Conservation (phyloP, 441 rosid species). For the Eugenia klotzschiana region DNA sequence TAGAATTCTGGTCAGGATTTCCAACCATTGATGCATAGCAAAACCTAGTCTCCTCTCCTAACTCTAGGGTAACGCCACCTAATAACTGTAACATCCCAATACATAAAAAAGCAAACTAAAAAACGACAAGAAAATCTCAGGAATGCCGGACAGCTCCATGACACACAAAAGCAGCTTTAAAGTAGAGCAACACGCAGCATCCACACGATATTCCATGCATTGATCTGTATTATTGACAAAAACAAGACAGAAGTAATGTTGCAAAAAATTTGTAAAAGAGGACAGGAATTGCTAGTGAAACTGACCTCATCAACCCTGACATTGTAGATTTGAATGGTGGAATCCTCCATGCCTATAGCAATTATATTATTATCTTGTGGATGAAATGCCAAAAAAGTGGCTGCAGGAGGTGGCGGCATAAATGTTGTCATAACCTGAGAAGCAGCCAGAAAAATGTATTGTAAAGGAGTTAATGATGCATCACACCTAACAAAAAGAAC, state of each 20-base stretch:
- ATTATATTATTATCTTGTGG: conserved; percentile 80
- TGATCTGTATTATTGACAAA: neutral
- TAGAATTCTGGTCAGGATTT: neutral
- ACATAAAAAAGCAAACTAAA: neutral
- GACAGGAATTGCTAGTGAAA: neutral
- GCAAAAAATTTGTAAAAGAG: neutral
- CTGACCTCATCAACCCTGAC: conserved; percentile 79
- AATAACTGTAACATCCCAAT: neutral
- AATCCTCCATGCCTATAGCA: conserved; percentile 86
- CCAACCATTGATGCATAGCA: neutral
- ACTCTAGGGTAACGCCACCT: neutral
- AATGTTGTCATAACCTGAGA: conserved; percentile 70
- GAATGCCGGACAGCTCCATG: neutral
- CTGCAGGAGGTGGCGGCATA: conserved; percentile 77
- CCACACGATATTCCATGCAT: neutral
- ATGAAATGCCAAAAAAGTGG: conserved; percentile 74
- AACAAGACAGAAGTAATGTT: neutral
- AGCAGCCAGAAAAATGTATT: neutral
- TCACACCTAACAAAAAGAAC: neutral
- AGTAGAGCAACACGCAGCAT: neutral
- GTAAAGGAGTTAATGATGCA: neutral
- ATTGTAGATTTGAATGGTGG: conserved; percentile 65
- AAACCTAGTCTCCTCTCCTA: neutral
- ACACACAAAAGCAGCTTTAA: neutral
- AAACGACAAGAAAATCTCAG: neutral